A percentile compares a stretch with the other conserved stretches of the same genome.
These are phyloP conservation scores for Pichia kluyveri DNA, from an alignment of 805 yeast species.

Conservation along the genomic window DNA sequence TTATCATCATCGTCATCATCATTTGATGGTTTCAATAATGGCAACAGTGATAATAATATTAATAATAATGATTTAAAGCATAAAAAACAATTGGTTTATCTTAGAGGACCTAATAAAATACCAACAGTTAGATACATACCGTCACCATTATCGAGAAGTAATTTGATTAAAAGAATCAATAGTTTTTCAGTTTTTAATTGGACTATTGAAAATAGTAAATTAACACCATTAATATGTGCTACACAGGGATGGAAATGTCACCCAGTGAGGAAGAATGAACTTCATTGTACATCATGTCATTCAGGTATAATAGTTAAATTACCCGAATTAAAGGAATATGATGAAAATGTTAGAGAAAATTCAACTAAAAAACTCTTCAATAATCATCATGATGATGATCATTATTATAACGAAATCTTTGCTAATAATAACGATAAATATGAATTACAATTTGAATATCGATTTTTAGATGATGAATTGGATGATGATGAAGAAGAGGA, in stretches of 20 bases:
- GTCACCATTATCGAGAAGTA: conserved; percentile 8
- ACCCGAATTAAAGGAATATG: conserved; percentile 2
- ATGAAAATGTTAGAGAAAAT: neutral
- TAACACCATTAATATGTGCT: conserved; percentile 42
- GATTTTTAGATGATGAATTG: conserved; percentile 2
- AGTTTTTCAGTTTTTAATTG: conserved; percentile 41
- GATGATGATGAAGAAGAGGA: conserved; percentile 13
- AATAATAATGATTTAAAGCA: neutral
- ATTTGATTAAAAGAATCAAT: conserved; percentile 32
- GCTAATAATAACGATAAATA: conserved; percentile 11
- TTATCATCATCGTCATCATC: conserved; percentile 12
- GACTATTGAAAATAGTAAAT: conserved; percentile 26
- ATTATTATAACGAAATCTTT: conserved; percentile 8
- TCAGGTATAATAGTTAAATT: conserved; percentile 21
- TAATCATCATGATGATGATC: conserved; percentile 2
- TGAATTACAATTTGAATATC: conserved; percentile 3
- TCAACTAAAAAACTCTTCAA: neutral
- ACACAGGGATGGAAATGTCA: conserved; percentile 47
- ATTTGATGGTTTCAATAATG: conserved; percentile 12
- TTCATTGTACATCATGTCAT: conserved; percentile 27
- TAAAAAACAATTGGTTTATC: conserved; percentile 4
- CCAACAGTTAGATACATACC: conserved; percentile 1
- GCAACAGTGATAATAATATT: neutral
- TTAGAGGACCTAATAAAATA: conserved; percentile 2
- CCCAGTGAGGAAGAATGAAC: conserved; percentile 22